phyloP scores from a whole-genome alignment of 345 rosid genomes.

The Viola odorata region DNA sequence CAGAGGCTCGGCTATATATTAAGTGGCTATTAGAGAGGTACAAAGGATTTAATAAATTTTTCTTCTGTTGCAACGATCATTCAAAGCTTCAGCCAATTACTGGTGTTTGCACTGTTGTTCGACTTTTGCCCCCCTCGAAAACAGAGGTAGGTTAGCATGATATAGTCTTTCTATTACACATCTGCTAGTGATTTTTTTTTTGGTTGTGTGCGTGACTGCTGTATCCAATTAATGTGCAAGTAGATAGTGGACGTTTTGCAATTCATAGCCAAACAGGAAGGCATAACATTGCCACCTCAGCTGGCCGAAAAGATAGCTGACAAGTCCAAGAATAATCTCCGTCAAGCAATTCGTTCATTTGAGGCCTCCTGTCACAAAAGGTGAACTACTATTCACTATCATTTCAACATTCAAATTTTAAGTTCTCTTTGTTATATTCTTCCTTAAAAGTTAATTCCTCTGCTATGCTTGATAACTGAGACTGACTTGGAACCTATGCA shows the following conservation, averaged over 20 bases:
- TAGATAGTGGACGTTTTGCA: slow-evolving; percentile 49
- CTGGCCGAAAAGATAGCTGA: slow-evolving; percentile 39
- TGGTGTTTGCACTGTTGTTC: slow-evolving; percentile 34
- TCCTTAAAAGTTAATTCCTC: not conserved
- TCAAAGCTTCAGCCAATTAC: slow-evolving; percentile 52
- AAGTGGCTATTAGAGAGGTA: slow-evolving; percentile 53
- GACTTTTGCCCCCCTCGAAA: slow-evolving; percentile 43
- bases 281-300: slow-evolving; percentile 28
- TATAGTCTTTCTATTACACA: too few species aligned
- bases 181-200: too few species aligned
- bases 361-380: slow-evolving; percentile 45
- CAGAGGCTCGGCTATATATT: slow-evolving; percentile 46
- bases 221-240: not conserved
- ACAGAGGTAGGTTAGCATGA: slow-evolving; percentile 26
- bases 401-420: too few species aligned
- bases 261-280: slow-evolving; percentile 46
- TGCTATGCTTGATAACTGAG: not conserved
- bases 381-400: slow-evolving; percentile 6
- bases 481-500: slow-evolving; percentile 12
- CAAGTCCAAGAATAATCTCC: slow-evolving; percentile 47
- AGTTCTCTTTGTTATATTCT: not conserved
- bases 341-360: slow-evolving; percentile 61
- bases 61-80: slow-evolving; percentile 54
- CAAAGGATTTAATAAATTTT: slow-evolving; percentile 37
- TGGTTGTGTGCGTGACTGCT: too few species aligned